phyloP scores from a whole-genome alignment of 352 stramenopile species.

The Halophytophthora batemanensis region DNA sequence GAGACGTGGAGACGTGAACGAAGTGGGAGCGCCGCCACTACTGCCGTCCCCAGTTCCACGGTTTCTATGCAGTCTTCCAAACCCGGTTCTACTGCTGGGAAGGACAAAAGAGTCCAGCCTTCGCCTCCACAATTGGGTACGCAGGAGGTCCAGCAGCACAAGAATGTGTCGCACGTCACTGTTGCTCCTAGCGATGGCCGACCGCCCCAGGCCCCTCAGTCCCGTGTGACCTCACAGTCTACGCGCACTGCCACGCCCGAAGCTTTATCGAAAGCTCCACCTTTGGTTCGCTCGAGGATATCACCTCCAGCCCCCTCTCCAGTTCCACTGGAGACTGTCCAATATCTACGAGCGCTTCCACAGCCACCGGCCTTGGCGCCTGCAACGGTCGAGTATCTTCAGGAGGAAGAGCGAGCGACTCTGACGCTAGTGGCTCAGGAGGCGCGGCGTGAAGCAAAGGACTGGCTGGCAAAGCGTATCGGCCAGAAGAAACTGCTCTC shows the following conservation, averaged over 20 bases:
- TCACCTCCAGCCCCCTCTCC: slow-evolving; percentile 4
- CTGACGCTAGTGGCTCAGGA: slow-evolving; percentile 68
- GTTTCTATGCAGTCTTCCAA: not conserved
- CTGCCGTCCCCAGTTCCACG: too few relatives aligned
- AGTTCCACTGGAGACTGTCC: slow-evolving; percentile 23
- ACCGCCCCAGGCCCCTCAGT: not conserved
- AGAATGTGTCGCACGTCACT: slow-evolving; percentile 11
- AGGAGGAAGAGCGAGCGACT: slow-evolving; percentile 59
- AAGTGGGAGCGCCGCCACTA: slow-evolving; percentile 8
- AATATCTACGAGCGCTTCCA: slow-evolving; percentile 29
- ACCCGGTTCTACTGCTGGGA: not conserved
- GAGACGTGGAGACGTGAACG: slow-evolving; percentile 22
- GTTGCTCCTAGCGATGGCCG: slow-evolving; percentile 4
- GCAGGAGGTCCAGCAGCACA: slow-evolving; percentile 10
- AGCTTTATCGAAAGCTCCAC: slow-evolving; percentile 2
- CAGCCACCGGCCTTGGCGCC: slow-evolving; percentile 22
- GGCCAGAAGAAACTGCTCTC: slow-evolving; percentile 76
- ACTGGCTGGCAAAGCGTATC: slow-evolving; percentile 72
- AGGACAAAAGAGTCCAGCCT: slow-evolving; percentile 2
- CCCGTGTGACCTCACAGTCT: slow-evolving; percentile 1
- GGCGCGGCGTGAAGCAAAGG: slow-evolving; percentile 54
- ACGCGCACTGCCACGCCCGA: slow-evolving; percentile 2
- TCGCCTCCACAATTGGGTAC: not conserved
- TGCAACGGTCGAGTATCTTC: slow-evolving; percentile 38
- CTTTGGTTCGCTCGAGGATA: slow-evolving; percentile 15